These are phyloP conservation scores for Starmerella ratchasimensis DNA, from an alignment of 805 yeast genomes.

Conservation along the genomic window DNA sequence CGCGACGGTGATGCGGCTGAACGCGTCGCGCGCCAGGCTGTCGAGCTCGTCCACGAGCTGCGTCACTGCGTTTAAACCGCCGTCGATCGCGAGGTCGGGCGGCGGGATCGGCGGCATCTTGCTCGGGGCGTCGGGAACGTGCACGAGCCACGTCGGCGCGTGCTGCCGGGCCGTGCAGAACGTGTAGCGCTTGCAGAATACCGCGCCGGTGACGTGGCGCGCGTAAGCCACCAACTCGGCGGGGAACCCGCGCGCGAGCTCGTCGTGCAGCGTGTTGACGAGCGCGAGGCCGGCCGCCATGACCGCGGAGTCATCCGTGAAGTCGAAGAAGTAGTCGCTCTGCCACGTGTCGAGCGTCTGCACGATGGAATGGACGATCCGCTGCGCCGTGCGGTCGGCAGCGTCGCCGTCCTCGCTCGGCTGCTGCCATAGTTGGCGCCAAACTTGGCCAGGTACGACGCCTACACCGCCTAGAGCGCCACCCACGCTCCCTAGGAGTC, in stretches of 20 bases:
- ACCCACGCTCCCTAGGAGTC: not conserved
- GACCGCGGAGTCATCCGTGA: conserved; percentile 51
- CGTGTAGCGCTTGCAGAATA: conserved; percentile 9
- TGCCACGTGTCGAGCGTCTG: conserved; percentile 63
- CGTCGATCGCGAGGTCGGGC: conserved; percentile 11
- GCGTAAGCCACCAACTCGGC: conserved; percentile 1
- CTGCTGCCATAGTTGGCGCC: conserved; percentile 5
- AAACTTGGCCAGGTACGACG: not conserved
- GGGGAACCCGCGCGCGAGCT: conserved; percentile 6
- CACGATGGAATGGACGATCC: conserved; percentile 67
- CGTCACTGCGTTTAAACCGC: conserved; percentile 31
- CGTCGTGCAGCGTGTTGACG: conserved; percentile 3
- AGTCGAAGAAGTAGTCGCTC: conserved; percentile 59
- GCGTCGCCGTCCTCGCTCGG: conserved; percentile 2
- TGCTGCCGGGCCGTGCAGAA: not conserved
- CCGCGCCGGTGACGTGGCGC: conserved; percentile 1
- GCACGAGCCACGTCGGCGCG: conserved; percentile 3
- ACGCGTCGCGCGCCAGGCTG: conserved; percentile 42
- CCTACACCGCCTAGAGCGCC: not conserved
- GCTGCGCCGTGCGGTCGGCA: conserved; percentile 37
- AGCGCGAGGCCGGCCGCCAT: conserved; percentile 28
- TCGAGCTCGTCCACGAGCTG: conserved; percentile 53
- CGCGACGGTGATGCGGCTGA: conserved; percentile 41
- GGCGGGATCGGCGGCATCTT: conserved; percentile 8
- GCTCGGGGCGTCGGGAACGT: not conserved